phyloP scores from a whole-genome alignment of 1,284 basidiomycete genomes.

The Sphaerobolus stellatus region DNA sequence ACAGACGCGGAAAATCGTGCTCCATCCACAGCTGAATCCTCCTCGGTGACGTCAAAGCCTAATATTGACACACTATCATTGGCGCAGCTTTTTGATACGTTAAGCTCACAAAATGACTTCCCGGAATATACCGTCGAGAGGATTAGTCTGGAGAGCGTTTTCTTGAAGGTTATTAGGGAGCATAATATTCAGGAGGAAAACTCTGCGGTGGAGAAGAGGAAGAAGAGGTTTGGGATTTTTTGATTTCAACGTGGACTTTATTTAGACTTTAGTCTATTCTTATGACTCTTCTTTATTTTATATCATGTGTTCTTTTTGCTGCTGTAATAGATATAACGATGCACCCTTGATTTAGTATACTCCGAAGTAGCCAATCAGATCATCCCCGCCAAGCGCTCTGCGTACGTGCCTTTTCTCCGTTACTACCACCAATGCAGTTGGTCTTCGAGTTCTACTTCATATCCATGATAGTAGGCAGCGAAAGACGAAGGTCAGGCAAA shows the following conservation, averaged over 20 bases:
- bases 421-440: no score
- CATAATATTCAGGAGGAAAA: conserved; percentile 63
- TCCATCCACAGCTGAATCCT: conserved; percentile 23
- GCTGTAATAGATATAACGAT: no score
- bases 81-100: conserved; percentile 55
- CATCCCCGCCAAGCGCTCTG: no score
- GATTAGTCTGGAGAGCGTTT: conserved; percentile 68
- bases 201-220: not conserved
- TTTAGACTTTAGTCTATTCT: no score
- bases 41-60: not conserved
- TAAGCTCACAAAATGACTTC: conserved; percentile 52
- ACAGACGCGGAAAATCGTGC: conserved; percentile 30
- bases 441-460: no score
- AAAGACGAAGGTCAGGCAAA: no score
- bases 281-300: no score
- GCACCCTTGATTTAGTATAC: no score
- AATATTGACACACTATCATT: conserved; percentile 27
- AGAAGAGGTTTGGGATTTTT: not conserved
- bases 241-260: not conserved
- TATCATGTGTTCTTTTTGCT: no score
- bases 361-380: no score
- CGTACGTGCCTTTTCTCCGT: no score
- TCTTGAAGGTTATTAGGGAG: conserved; percentile 69
- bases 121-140: conserved; percentile 69
- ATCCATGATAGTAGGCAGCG: no score